phyloP scores from a whole-genome alignment of 78 protist genomes.

The Dictyostelium intermedium region DNA sequence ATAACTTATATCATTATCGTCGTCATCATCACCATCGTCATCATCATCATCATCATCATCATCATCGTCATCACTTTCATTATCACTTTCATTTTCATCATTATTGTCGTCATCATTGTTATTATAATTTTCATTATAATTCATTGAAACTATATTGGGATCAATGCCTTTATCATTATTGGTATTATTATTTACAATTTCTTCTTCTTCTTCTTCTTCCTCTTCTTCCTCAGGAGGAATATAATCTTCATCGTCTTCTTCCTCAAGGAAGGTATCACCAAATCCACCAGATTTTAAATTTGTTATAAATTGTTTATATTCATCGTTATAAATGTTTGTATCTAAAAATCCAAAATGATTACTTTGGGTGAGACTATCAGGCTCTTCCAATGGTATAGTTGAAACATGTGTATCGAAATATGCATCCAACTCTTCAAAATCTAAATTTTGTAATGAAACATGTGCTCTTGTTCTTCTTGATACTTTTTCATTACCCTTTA shows the following conservation, averaged over 20 bases:
- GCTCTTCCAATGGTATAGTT: not conserved
- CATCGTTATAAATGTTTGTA: not conserved
- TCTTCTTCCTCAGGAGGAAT: constrained; percentile 58
- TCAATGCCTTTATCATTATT: not conserved
- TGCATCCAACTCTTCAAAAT: constrained; percentile 55
- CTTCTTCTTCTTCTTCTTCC: constrained; percentile 27
- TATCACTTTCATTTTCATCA: not conserved
- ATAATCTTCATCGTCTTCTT: constrained; percentile 64
- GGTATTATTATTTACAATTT: not conserved
- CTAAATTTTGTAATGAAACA: constrained; percentile 6
- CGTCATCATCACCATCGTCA: not conserved
- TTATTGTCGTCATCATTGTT: not conserved
- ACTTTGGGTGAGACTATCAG: not conserved
- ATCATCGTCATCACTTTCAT: not conserved
- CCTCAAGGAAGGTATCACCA: not conserved
- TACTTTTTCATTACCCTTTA: constrained; percentile 2
- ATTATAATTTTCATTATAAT: not conserved
- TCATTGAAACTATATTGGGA: not conserved
- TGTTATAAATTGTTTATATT: not conserved
- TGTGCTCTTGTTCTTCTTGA: constrained; percentile 48
- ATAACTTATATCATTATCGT: too few species aligned
- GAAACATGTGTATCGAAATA: constrained; percentile 5
- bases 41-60: constrained; percentile 32
- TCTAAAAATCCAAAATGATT: not conserved
- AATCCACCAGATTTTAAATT: constrained; percentile 12